Evolutionary conservation across 2,329 filamentous ascomycete species (phyloP), one percentile per base, ranked within the genome.

Genomic region (Aspergillus sp.): DNA sequence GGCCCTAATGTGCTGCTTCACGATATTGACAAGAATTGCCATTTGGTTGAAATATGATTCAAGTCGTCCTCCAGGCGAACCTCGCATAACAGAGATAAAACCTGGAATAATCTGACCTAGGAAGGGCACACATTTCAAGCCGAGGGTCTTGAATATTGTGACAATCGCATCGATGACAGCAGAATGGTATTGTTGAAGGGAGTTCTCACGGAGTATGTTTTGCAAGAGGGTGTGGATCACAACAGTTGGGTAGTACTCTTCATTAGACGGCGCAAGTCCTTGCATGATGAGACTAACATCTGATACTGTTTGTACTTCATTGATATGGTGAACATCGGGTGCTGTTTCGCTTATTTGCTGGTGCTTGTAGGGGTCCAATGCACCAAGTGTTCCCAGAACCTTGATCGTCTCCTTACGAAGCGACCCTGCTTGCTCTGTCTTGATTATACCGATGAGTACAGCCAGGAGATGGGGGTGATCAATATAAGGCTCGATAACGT

Each of bases 251-350:
- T 96, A 99, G 75, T 99, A 99, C 68, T 99, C 95, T 70, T 99
- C 96, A 69, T 91, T 96, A 0, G 93, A 98, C 0, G 95, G 96
- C 0, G 93, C 98, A 41, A 97, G 82, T 13, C 96, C 95, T 42
- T 91, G 92, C 93, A 99, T 99, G 82, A 99, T 98, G 30, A 99
- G 82, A 3, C 93, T 95, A 46, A 99, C 96, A 74, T 99, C 95
- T 0, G 93, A 96, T 67, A 96, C 82, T 8, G 80, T 79, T 64
- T 88, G 83, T n/a, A 84, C 81, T 69, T 89, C 86, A 46, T 86
- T 80, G 54, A 84, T 82, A 48, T 87, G 84, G 68, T 95, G 90
- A 62, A 89, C 85, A 70, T 97, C 93, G 0, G 92, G 91, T 2
- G 88, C 89, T 62, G 88, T 87, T 73, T 98, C 93, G 72, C 96